phyloP scores from a whole-genome alignment of 352 stramenopile species.

The Globisporangium mamillatum region DNA sequence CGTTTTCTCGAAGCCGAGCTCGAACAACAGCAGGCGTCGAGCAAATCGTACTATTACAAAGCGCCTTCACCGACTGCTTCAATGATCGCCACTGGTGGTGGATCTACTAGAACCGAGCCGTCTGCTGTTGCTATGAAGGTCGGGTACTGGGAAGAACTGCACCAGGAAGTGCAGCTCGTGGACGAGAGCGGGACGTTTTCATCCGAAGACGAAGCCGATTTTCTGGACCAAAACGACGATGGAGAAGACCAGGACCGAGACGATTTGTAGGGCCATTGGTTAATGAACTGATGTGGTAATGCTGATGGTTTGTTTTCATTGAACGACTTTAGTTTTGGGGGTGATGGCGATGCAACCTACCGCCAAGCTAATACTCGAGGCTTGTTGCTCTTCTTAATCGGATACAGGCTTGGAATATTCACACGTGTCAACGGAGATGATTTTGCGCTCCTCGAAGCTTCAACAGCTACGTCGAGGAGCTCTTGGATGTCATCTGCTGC shows the following conservation, averaged over 20 bases:
- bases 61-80: constrained; percentile 22
- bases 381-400: background rate
- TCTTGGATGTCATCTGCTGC: background rate
- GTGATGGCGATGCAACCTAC: background rate
- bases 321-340: background rate
- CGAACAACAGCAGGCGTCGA: constrained; percentile 32
- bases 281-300: background rate
- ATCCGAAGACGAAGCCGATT: constrained; percentile 50
- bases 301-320: background rate
- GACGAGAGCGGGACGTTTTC: constrained; percentile 72
- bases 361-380: background rate
- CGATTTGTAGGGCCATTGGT: background rate
- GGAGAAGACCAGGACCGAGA: background rate
- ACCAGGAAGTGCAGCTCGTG: constrained; percentile 69
- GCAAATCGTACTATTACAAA: constrained; percentile 20
- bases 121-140: background rate
- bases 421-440: background rate
- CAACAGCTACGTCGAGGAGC: background rate
- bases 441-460: background rate
- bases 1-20: constrained; percentile 29
- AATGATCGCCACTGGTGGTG: background rate
- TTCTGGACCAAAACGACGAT: constrained; percentile 4
- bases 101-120: background rate
- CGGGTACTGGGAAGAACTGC: constrained; percentile 66
- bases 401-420: constrained; percentile 1